Conservation (phyloP, 805 yeast species). For the Ogataea parapolymorpha region DNA sequence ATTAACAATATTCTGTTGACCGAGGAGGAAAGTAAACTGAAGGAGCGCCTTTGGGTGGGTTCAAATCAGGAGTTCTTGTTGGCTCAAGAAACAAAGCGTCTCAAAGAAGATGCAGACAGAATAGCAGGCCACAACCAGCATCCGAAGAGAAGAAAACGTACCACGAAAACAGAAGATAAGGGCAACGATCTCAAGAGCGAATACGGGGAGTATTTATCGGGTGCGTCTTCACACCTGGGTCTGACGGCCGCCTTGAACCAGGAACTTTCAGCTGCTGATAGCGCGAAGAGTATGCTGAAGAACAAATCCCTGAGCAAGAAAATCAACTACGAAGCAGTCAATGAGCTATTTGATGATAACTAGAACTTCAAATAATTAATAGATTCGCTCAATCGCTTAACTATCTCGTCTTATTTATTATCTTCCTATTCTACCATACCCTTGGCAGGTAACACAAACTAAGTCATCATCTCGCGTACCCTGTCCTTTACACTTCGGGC, state of each 20-base stretch:
- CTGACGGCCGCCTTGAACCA: conserved; percentile 44
- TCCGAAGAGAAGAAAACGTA: conserved; percentile 42
- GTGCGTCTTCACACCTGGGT: conserved; percentile 25
- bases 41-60: conserved; percentile 87
- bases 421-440: conserved; percentile 1
- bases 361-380: not conserved
- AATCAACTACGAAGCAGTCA: conserved; percentile 83
- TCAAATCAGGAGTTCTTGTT: conserved; percentile 80
- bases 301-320: conserved; percentile 80
- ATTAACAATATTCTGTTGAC: conserved; percentile 57
- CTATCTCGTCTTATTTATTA: no score
- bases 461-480: not conserved
- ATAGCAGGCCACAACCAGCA: conserved; percentile 70
- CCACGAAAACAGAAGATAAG: conserved; percentile 27
- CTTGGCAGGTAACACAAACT: not conserved
- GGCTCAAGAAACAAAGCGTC: conserved; percentile 79
- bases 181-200: conserved; percentile 25
- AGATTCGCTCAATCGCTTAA: no score
- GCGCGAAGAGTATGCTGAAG: conserved; percentile 72
- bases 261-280: conserved; percentile 66
- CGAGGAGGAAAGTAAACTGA: conserved; percentile 66
- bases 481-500: conserved; percentile 1
- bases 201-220: conserved; percentile 24
- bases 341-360: conserved; percentile 41
- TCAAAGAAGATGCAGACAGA: conserved; percentile 83